Percentiles rank a stretch among this genome's conserved stretches.
Evolutionary conservation across 768 basidiomycete genomes (phyloP).

Genomic region (Podaxis mareebaensis): DNA sequence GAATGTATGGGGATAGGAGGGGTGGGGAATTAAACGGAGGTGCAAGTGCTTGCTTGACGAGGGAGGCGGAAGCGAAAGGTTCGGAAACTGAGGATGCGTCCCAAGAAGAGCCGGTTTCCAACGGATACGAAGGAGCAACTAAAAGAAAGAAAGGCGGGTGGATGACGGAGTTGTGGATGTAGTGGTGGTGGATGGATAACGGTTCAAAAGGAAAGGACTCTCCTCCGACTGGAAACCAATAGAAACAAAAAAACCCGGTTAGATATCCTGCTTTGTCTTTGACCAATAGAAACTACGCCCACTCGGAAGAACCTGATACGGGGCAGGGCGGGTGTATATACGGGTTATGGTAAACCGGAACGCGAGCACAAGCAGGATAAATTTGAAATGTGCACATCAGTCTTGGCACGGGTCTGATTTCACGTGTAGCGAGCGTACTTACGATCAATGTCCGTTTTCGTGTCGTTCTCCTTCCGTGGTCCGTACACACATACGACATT

Average conservation of each 20-base stretch:
- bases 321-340: background rate
- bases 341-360: constrained; percentile 1
- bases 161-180: too few relatives aligned
- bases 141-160: too few relatives aligned
- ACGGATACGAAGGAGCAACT: too few relatives aligned
- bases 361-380: background rate
- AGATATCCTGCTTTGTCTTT: too few relatives aligned
- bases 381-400: background rate
- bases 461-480: too few relatives aligned
- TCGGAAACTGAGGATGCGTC: background rate
- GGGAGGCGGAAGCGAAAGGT: background rate
- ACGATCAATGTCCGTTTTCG: constrained; percentile 6
- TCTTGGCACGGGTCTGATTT: background rate
- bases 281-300: too few relatives aligned
- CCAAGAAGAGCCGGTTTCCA: too few relatives aligned
- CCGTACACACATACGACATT: too few relatives aligned
- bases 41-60: background rate
- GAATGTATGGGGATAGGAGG: background rate
- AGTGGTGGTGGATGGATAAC: too few relatives aligned
- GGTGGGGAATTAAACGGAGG: background rate
- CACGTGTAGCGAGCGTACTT: constrained; percentile 6
- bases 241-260: too few relatives aligned
- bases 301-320: background rate
- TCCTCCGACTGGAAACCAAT: too few relatives aligned
- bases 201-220: too few relatives aligned